Evolutionary conservation across 2,329 filamentous ascomycete genomes (phyloP).

Genomic region (Sporothrix variecibatus): DNA sequence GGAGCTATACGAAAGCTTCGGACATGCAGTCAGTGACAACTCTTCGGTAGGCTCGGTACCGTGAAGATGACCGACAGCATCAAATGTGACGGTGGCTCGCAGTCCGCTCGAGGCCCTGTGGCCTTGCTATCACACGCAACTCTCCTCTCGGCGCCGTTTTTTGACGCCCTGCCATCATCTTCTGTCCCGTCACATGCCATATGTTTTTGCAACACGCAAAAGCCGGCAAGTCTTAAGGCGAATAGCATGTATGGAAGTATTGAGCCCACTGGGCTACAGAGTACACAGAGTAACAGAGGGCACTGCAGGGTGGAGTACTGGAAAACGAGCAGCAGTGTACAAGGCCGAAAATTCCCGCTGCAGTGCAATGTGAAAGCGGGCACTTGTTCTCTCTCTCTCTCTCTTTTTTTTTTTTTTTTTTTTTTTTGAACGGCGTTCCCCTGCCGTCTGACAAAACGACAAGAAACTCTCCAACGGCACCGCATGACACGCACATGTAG

Average conservation of each 20-base stretch:
- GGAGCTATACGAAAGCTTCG: background rate
- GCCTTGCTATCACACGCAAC: background rate
- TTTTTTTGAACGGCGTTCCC: background rate
- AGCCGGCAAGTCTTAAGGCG: background rate
- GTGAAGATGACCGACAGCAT: background rate
- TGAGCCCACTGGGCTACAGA: background rate
- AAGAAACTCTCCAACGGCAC: background rate
- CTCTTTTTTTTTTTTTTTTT: background rate
- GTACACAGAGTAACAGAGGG: background rate
- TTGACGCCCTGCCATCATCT: background rate
- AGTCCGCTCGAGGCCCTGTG: background rate
- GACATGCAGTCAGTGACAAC: background rate
- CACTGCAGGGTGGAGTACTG: background rate
- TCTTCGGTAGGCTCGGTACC: background rate
- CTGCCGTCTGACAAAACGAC: background rate
- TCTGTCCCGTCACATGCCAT: background rate
- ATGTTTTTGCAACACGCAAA: background rate
- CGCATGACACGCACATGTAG: conserved; percentile 14
- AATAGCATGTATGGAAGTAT: background rate
- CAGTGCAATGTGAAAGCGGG: conserved; percentile 7
- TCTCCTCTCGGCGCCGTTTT: background rate
- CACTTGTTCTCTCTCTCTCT: background rate
- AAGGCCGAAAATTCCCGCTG: conserved; percentile 10
- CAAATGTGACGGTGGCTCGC: background rate
- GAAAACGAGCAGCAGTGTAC: background rate